Evolutionary conservation across 345 rosid species (phyloP).

Genomic region (Citrus sp.): DNA sequence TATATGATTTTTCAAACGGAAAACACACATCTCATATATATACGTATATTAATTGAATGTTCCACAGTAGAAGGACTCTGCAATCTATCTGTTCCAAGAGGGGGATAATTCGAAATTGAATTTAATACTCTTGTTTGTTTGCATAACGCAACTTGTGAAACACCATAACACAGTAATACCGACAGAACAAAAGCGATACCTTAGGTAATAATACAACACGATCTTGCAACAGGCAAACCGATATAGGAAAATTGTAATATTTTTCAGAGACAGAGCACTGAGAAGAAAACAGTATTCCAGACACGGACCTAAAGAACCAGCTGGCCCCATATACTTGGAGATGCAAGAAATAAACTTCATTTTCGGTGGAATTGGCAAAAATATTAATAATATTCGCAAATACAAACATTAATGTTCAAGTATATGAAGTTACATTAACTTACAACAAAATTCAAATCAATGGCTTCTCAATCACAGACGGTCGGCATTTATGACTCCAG

Average conservation of each 20-base stretch:
- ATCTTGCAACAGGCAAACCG: neutral
- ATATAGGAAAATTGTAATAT: neutral
- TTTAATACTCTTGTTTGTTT: neutral
- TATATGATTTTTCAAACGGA: too few relatives aligned
- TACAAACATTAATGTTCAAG: neutral
- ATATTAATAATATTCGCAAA: neutral
- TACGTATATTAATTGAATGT: too few relatives aligned
- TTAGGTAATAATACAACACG: too few relatives aligned
- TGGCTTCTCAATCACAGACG: neutral
- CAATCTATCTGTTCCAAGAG: too few relatives aligned
- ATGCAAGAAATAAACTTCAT: neutral
- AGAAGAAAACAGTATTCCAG: too few relatives aligned
- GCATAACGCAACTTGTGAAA: neutral
- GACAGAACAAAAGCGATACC: too few relatives aligned
- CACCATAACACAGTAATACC: neutral
- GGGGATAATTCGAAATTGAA: neutral
- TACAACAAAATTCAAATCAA: neutral
- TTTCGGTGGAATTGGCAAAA: neutral
- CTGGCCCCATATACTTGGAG: neutral
- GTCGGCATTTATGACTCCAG: slow-evolving; percentile 35
- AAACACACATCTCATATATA: too few relatives aligned
- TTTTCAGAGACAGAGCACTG: too few relatives aligned
- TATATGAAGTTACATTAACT: neutral
- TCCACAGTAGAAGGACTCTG: too few relatives aligned
- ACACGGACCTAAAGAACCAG: too few relatives aligned